A percentile compares a stretch with the other conserved stretches of the same genome.
Conservation (phyloP, 192 early-diverging fungal genomes). For the Linnemannia zychae region DNA sequence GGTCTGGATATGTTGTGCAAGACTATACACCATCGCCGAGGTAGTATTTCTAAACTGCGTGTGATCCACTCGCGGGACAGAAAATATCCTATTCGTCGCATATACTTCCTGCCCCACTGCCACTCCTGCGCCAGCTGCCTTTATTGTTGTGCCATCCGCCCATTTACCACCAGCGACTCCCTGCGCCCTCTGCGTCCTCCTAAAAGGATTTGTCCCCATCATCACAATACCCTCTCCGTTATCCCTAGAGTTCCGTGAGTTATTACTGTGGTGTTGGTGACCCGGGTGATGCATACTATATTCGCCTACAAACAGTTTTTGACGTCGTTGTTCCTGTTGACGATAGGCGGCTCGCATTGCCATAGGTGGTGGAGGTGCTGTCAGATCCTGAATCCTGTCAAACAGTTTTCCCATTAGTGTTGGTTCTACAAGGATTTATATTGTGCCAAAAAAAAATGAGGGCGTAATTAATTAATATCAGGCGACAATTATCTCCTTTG, state of each 20-base stretch:
- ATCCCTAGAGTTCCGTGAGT: background rate
- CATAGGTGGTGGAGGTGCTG: conserved; percentile 49
- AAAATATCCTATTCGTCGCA: conserved; percentile 15
- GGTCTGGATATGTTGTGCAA: conserved; percentile 38
- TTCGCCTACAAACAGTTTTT: conserved; percentile 51
- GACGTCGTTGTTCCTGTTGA: conserved; percentile 39
- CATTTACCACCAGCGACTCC: conserved; percentile 44
- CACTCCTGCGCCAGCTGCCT: background rate
- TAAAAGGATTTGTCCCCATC: conserved; percentile 53
- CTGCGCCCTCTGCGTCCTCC: conserved; percentile 22
- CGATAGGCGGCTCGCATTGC: conserved; percentile 45
- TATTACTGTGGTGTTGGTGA: background rate
- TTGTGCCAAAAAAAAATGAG: background rate
- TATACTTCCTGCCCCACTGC: background rate
- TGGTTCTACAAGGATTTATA: conserved; percentile 1
- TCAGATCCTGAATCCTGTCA: conserved; percentile 41
- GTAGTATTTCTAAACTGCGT: conserved; percentile 27
- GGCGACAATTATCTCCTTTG: too few relatives aligned
- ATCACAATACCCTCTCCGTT: conserved; percentile 20
- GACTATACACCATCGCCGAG: conserved; percentile 21
- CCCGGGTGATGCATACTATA: conserved; percentile 30
- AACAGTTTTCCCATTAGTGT: conserved; percentile 39
- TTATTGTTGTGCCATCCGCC: background rate
- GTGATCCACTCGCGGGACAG: background rate
- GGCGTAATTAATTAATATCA: background rate